Base-by-base conservation (phyloP, 768 basidiomycete genomes). In the Dentipellis sp. region DNA sequence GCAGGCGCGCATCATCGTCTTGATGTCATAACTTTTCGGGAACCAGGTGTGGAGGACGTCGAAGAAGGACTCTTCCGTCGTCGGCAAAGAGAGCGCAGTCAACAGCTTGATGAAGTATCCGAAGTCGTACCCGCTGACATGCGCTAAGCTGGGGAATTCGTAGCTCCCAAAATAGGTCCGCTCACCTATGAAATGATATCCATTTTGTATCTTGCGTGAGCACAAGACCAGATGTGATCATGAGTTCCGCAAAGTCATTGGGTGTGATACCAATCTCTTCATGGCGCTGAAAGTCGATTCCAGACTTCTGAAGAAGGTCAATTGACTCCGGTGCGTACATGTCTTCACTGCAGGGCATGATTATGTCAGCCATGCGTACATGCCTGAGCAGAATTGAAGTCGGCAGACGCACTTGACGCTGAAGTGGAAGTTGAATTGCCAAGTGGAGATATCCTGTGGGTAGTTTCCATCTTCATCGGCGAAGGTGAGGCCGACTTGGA, bases 341-440 rank as follows among this genome's bases (percentile, higher is more conserved):
- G 72, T 99, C 97, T 54, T 97, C 91, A 65, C 94, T 97, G 67
- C 21, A 39, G 14, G 37, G 39, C 46, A 50, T 56, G 51, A 52
- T 64, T 59, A 61, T 60, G 56, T 59, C 57, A 61, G 59, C 62
- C 39, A 19, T 19, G 42, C 42, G n/a, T 19, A 10, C 39, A 19
- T 19, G 42, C 42, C 10, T 19, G 17, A 14, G 11, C n/a, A 45
- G n/a, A 45, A n/a, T 45, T 29, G 19, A 17, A 21, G 40, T n/a
- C 17, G 46, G n/a, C 35, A 50, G 11, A 75, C 86, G 62, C 66
- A 94, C 95, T 81, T 81, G 59, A 94, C 73, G 69, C 82, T 90
- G 71, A 98, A 99, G 66, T 80, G 82, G 75, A 99, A 98, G 71
- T 99, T 99, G 75, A 99, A 99, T 71, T 99, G 97, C 97, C 97